These are phyloP conservation scores for Podospora australis DNA, from an alignment of 495 filamentous ascomycete genomes.

Conservation along the genomic window DNA sequence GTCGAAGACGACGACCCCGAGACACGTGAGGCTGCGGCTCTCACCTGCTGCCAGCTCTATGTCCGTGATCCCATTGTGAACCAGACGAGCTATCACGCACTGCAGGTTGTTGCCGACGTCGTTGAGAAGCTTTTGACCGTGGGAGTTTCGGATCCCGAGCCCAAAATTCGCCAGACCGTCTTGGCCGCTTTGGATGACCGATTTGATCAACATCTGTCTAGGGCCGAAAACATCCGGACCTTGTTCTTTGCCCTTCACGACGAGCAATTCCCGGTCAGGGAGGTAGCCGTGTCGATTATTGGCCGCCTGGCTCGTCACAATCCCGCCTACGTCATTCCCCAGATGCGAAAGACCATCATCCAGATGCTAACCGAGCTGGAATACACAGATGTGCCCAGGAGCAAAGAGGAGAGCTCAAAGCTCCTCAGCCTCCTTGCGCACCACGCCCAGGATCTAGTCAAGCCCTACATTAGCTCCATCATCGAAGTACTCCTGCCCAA, in stretches of 20 bases:
- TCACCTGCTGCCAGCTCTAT: constrained; percentile 97
- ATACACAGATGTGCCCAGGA: constrained; percentile 86
- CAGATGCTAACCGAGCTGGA: constrained; percentile 93
- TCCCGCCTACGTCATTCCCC: constrained; percentile 94
- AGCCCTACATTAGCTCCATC: constrained; percentile 93
- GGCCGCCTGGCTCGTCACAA: constrained; percentile 87
- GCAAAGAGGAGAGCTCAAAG: constrained; percentile 92
- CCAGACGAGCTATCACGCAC: constrained; percentile 91
- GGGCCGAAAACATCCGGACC: constrained; percentile 92
- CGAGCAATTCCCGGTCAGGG: constrained; percentile 81
- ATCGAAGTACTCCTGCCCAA: constrained; percentile 85
- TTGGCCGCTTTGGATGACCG: constrained; percentile 81
- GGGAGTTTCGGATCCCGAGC: constrained; percentile 83
- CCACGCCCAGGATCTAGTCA: constrained; percentile 83
- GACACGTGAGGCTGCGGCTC: constrained; percentile 86
- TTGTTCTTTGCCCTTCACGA: constrained; percentile 97
- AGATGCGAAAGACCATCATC: constrained; percentile 85
- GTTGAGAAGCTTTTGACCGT: constrained; percentile 94
- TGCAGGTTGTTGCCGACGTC: constrained; percentile 94
- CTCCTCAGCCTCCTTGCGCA: constrained; percentile 87
- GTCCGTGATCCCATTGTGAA: constrained; percentile 94
- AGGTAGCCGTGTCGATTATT: constrained; percentile 93
- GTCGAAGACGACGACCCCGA: constrained; percentile 92
- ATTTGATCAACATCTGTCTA: constrained; percentile 90
- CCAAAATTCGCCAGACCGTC: constrained; percentile 82